phyloP scores from a whole-genome alignment of 805 yeast genomes.

The Wickerhamia fluorescens region DNA sequence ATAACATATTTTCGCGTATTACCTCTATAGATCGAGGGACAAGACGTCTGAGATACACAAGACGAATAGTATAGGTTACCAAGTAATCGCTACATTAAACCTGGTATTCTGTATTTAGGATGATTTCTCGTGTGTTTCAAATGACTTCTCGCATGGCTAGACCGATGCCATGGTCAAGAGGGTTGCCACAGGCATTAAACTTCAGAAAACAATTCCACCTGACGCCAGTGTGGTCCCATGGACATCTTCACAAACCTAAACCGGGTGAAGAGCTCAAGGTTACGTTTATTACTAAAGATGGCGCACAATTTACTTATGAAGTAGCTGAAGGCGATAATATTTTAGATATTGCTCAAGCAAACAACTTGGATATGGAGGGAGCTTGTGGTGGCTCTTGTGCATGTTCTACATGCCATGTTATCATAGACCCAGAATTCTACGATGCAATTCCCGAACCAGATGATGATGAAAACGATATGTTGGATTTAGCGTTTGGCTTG shows the following conservation, averaged over 20 bases:
- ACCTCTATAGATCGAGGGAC: no score
- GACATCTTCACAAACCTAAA: conserved; percentile 83
- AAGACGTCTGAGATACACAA: no score
- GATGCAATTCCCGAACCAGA: conserved; percentile 90
- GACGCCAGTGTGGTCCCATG: conserved; percentile 44
- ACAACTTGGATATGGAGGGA: conserved; percentile 91
- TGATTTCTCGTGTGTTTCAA: no score
- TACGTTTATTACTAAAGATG: conserved; percentile 89
- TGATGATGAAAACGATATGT: conserved; percentile 98
- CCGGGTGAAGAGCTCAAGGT: conserved; percentile 83
- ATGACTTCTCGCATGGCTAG: no score
- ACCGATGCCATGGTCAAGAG: no score
- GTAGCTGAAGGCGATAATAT: conserved; percentile 90
- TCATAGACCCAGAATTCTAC: conserved; percentile 91
- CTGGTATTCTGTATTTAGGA: no score
- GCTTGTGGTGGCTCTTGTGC: conserved; percentile 99
- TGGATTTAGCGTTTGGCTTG: conserved; percentile 93
- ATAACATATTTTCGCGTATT: no score
- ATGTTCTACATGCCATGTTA: conserved; percentile 95
- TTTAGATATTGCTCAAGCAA: conserved; percentile 90
- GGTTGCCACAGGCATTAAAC: no score
- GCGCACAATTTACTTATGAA: conserved; percentile 71
- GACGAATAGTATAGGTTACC: no score
- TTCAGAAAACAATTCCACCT: no score
- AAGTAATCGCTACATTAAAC: no score